A percentile compares a stretch with the other conserved stretches of the same genome.
These are phyloP conservation scores for Ogataea nonfermentans DNA, from an alignment of 805 yeast species.

Conservation along the genomic window DNA sequence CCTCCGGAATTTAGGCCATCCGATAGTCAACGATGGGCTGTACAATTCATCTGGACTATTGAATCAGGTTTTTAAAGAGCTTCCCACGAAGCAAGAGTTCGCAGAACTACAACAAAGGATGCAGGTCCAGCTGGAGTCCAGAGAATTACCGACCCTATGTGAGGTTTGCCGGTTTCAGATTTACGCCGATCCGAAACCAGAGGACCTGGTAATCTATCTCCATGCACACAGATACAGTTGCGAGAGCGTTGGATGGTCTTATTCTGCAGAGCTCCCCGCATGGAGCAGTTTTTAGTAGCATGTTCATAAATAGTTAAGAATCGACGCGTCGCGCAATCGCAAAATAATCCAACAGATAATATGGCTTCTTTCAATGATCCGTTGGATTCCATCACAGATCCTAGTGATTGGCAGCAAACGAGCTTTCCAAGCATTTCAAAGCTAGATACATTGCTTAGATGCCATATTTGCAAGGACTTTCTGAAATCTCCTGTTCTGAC, in stretches of 20 bases:
- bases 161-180: slow-evolving; percentile 34
- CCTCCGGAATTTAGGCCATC: slow-evolving; percentile 42
- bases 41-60: slow-evolving; percentile 20
- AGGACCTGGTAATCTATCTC: slow-evolving; percentile 39
- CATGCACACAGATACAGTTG: slow-evolving; percentile 42
- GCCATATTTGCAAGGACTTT: slow-evolving; percentile 87
- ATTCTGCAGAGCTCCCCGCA: slow-evolving; percentile 32
- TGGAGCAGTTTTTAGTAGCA: slow-evolving; percentile 8
- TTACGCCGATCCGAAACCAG: slow-evolving; percentile 30
- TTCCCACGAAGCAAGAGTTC: slow-evolving; percentile 14
- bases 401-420: slow-evolving; percentile 66
- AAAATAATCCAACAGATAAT: slow-evolving; percentile 4
- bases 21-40: slow-evolving; percentile 34
- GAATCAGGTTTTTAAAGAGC: slow-evolving; percentile 1
- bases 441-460: slow-evolving; percentile 70
- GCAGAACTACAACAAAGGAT: slow-evolving; percentile 14
- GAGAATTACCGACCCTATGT: slow-evolving; percentile 27
- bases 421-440: slow-evolving; percentile 53
- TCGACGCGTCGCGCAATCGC: slow-evolving; percentile 16
- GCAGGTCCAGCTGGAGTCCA: slow-evolving; percentile 14
- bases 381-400: slow-evolving; percentile 49
- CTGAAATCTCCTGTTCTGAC: slow-evolving; percentile 78
- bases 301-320: slow-evolving; percentile 1
- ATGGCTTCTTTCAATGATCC: slow-evolving; percentile 23
- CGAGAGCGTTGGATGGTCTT: slow-evolving; percentile 30